A percentile compares a stretch with the other conserved stretches of the same genome.
phyloP scores from a whole-genome alignment of 1,139 yeast genomes.

The Yamadazyma songkhlaensis region DNA sequence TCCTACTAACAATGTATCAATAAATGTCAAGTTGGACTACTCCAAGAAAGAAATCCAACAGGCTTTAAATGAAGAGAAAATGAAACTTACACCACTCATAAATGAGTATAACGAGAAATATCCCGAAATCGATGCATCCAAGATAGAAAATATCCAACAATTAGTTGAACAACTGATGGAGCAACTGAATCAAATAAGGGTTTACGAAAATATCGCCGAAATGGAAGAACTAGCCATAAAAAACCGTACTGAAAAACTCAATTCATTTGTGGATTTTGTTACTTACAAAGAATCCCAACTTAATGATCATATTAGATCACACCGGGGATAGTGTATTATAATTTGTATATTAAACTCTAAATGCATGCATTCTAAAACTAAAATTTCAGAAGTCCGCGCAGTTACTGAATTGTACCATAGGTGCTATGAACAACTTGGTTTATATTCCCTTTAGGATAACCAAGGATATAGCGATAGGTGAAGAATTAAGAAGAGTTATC shows the following conservation, averaged over 20 bases:
- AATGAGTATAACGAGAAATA: constrained; percentile 3
- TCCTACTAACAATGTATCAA: background rate
- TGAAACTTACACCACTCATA: constrained; percentile 1
- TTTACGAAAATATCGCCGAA: constrained; percentile 2
- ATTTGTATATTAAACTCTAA: too few species aligned
- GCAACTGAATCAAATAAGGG: constrained; percentile 1
- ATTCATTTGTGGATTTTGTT: constrained; percentile 4
- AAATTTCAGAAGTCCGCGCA: background rate
- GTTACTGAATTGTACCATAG: background rate
- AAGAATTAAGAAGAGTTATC: constrained; percentile 49
- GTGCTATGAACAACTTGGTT: constrained; percentile 35
- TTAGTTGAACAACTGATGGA: background rate
- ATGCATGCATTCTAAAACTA: background rate
- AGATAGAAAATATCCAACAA: background rate
- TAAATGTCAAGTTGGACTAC: constrained; percentile 3
- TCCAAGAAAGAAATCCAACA: constrained; percentile 1
- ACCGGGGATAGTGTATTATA: too few species aligned
- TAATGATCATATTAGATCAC: background rate
- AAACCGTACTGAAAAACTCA: constrained; percentile 3
- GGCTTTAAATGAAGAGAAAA: background rate
- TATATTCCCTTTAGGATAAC: constrained; percentile 56
- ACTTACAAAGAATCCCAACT: constrained; percentile 1
- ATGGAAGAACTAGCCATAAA: constrained; percentile 7
- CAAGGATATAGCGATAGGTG: constrained; percentile 42
- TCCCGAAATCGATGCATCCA: background rate